Base-by-base conservation (phyloP, 2,329 filamentous ascomycete species). In the Pseudogymnoascus pannorum region DNA sequence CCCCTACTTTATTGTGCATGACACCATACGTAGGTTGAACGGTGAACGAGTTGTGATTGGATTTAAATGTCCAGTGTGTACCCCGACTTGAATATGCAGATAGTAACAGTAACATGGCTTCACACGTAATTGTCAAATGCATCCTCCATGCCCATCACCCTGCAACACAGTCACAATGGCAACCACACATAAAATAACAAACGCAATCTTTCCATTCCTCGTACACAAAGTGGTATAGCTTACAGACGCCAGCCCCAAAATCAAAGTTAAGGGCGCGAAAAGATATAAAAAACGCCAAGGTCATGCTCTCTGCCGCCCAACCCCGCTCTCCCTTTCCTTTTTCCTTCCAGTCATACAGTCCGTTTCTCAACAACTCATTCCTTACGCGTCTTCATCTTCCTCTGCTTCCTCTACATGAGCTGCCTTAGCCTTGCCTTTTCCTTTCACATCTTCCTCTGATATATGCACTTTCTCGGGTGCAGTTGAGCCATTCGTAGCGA, bases 211-310 rank as follows among this genome's bases (percentile, higher is more conserved):
- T 54, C 48, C 31, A 54, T 54, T 54, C 48, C 48, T 54, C 48
- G 48, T 54, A 54, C 48, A 54, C 48, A 54, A 54, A 54, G 48
- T 54, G 48, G 48, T 54, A 54, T 54, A 54, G 26, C 48, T 51
- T 54, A 54, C 48, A 54, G 48, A 54, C 48, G 48, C 48, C 48
- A 54, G 48, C 48, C 48, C 48, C 48, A 54, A 31, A 54, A 54
- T 54, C 48, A 31, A 31, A 54, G 48, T 54, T 54, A 31, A 16
- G 26, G 26, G 26, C 48, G 48, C 48, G 48, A 54, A 54, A 54
- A 54, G 26, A 54, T 54, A 54, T 14, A 24, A 54, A 51, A 51
- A 54, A 54, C 48, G 48, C 48, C 48, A 54, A 54, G 48, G 9
- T 54, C 48, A 54, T 31, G 48, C 48, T 54, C 48, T 54, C 26